Evolutionary conservation across 208 protist species (phyloP).

Genomic region (Tritrichomonas musculus): DNA sequence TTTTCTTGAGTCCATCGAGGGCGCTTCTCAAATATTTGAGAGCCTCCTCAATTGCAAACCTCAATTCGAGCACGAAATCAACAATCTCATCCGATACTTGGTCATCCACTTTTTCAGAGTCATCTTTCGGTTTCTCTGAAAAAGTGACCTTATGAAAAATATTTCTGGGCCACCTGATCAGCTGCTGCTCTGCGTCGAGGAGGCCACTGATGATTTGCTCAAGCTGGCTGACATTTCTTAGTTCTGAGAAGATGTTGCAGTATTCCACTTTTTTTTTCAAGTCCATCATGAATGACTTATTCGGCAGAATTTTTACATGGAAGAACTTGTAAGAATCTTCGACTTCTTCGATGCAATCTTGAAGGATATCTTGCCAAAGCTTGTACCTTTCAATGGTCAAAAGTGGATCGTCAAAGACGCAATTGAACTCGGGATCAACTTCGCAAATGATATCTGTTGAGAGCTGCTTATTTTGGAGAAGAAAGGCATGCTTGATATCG

Average conservation of each 20-base stretch:
- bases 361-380: neutral
- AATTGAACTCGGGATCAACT: neutral
- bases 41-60: neutral
- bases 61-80: neutral
- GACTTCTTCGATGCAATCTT: neutral
- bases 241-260: neutral
- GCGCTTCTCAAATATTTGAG: neutral
- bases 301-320: neutral
- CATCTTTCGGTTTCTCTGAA: too few species aligned
- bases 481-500: neutral
- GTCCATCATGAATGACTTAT: neutral
- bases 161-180: neutral
- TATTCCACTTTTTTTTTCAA: neutral
- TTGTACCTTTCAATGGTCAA: neutral
- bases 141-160: neutral
- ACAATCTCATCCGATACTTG: too few species aligned
- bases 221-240: neutral
- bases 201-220: neutral
- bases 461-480: neutral
- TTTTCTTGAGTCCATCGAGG: neutral
- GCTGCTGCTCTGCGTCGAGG: neutral
- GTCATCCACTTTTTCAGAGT: too few species aligned
- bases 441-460: neutral
- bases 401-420: neutral
- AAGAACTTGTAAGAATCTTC: neutral